Base-by-base conservation (phyloP, 2,329 filamentous ascomycete species). In the Fusarium subglutinans region DNA sequence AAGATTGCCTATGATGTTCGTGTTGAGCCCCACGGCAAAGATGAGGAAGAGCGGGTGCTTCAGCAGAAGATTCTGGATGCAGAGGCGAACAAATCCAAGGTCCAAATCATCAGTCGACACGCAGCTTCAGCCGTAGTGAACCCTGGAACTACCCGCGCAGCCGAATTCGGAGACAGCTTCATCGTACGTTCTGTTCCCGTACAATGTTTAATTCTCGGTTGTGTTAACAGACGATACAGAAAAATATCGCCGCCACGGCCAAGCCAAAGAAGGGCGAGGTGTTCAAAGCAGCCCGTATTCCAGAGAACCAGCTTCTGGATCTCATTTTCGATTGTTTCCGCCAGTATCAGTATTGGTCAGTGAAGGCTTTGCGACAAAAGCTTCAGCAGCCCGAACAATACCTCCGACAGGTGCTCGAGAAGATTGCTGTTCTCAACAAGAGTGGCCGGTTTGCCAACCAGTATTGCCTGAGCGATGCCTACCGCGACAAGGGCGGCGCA, bases 341-440 rank as follows among this genome's bases (percentile, higher is more conserved):
- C 64, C 87, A 93, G 78, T 97, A 93, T 87, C 91, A 92, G 77
- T 98, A 96, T 83, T 99, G 96, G 95, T 91, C 93, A n/a, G 93
- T 98, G 87, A 95, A 94, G 80, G 90, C 93, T 10, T 89, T 99
- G 76, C 94, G 94, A 73, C 87, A 90, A 57, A 86, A 89, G 69
- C 89, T 97, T 44, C 90, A 92, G 68, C 96, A 99, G 83, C 96
- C 96, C 4, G 96, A 98, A 81, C 91, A 93, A n/a, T 98, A 95
- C 82, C 89, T 99, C 70, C 94, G 96, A 62, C 90, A 96, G 80
- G 92, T 92, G 2, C 84, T 99, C 75, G 93, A 95, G 72, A 91
- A 94, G 79, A 90, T 98, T 68, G 96, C 94, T 0, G 90, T 93
- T 26, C 84, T 98, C 69, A 92, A 97, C 80, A 94, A 95, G 82